phyloP scores from a whole-genome alignment of 495 filamentous ascomycete species.

The Hamigera avellanea region DNA sequence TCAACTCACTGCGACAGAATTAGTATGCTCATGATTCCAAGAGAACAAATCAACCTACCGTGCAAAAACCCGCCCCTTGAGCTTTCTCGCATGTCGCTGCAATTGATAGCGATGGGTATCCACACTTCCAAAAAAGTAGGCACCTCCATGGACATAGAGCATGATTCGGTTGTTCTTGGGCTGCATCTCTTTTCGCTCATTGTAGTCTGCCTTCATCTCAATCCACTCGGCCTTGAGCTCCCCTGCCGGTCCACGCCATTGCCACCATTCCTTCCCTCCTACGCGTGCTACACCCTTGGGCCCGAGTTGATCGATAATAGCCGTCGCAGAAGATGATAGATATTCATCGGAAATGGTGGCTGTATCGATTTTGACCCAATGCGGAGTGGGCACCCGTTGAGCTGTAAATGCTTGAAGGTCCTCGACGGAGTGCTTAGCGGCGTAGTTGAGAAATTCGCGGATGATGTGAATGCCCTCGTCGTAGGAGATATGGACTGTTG shows the following conservation, averaged over 20 bases:
- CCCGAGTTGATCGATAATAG: conserved; percentile 60
- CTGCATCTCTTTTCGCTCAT: conserved; percentile 48
- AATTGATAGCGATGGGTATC: conserved; percentile 95
- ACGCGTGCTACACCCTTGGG: conserved; percentile 58
- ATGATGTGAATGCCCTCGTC: conserved; percentile 87
- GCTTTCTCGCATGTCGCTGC: conserved; percentile 86
- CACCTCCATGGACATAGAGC: conserved; percentile 84
- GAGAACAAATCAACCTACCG: conserved; percentile 26
- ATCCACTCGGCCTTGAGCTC: conserved; percentile 82
- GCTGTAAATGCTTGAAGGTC: conserved; percentile 82
- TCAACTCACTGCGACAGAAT: conserved; percentile 24
- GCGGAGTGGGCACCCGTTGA: conserved; percentile 83
- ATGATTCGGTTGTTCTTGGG: conserved; percentile 63
- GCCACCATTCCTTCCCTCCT: conserved; percentile 86
- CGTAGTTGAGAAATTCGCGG: conserved; percentile 68
- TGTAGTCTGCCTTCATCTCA: conserved; percentile 79
- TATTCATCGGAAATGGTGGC: conserved; percentile 53
- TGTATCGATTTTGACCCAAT: conserved; percentile 73
- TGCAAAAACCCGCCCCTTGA: conserved; percentile 80
- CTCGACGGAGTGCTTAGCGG: conserved; percentile 80
- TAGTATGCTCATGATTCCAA: conserved; percentile 6
- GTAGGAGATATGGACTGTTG: conserved; percentile 80
- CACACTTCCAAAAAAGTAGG: conserved; percentile 81
- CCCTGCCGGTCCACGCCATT: conserved; percentile 60
- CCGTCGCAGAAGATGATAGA: conserved; percentile 47